Evolutionary conservation across 768 basidiomycete genomes (phyloP).

Genomic region (Lyophyllum semitale): DNA sequence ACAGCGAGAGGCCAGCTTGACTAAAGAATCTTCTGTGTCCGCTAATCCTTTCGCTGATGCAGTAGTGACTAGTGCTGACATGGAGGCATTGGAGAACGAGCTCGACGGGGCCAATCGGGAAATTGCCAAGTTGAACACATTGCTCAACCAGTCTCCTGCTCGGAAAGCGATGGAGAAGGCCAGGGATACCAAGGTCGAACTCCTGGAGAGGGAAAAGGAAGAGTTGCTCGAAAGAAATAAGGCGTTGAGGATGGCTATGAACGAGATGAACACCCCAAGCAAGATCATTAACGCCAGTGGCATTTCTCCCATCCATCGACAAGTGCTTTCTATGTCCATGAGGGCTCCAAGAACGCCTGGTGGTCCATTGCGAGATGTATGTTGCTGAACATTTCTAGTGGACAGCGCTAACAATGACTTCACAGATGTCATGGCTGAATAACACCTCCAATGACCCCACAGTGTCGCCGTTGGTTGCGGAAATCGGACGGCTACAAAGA

Average conservation of each 20-base stretch:
- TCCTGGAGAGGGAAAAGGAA: slow-evolving; percentile 76
- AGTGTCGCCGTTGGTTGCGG: slow-evolving; percentile 63
- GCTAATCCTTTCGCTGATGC: slow-evolving; percentile 26
- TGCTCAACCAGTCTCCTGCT: slow-evolving; percentile 73
- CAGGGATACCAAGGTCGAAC: slow-evolving; percentile 73
- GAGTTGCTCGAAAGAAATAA: slow-evolving; percentile 74
- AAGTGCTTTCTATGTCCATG: slow-evolving; percentile 67
- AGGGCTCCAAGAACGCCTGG: slow-evolving; percentile 78
- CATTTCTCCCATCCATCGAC: slow-evolving; percentile 79
- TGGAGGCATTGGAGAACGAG: slow-evolving; percentile 71
- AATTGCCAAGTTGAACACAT: slow-evolving; percentile 65
- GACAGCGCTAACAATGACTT: neutral
- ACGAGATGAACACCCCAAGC: slow-evolving; percentile 58
- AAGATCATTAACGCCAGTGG: slow-evolving; percentile 55
- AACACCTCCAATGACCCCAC: slow-evolving; percentile 57
- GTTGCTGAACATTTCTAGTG: slow-evolving; percentile 22
- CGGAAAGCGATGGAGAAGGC: slow-evolving; percentile 78
- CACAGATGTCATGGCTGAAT: slow-evolving; percentile 77
- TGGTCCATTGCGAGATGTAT: slow-evolving; percentile 74
- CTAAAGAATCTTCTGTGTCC: slow-evolving; percentile 21
- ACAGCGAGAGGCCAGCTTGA: slow-evolving; percentile 37
- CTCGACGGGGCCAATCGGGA: slow-evolving; percentile 78
- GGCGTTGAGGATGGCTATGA: slow-evolving; percentile 52
- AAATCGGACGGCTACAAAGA: slow-evolving; percentile 71
- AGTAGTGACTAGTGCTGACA: slow-evolving; percentile 52